Percentiles rank a stretch among this genome's conserved stretches.
Conservation (phyloP, 345 rosid genomes). For the Euphorbia peplus region DNA sequence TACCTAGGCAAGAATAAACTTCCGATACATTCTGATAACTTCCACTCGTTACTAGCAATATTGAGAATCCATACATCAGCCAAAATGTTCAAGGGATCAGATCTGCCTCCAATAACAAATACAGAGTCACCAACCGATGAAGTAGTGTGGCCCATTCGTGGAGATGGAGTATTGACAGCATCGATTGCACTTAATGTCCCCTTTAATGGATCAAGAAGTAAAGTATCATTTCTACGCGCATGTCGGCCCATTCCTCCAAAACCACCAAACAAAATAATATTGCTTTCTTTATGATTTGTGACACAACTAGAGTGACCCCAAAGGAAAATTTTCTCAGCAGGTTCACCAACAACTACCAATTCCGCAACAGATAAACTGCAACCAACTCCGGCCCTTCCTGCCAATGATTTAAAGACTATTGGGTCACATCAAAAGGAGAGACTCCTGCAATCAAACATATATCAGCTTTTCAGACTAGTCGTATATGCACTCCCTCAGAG, state of each 20-base stretch:
- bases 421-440: constrained; percentile 53
- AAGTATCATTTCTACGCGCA: constrained; percentile 70
- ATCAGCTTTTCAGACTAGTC: constrained; percentile 29
- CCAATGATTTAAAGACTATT: constrained; percentile 68
- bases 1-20: constrained; percentile 67
- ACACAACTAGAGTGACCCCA: constrained; percentile 88
- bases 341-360: constrained; percentile 51
- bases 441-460: constrained; percentile 60
- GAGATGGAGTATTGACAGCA: constrained; percentile 49
- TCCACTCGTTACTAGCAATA: constrained; percentile 52
- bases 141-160: constrained; percentile 81
- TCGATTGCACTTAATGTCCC: constrained; percentile 45
- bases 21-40: constrained; percentile 47
- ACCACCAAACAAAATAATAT: constrained; percentile 75
- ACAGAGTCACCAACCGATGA: constrained; percentile 58
- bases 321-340: constrained; percentile 70
- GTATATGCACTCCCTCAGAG: constrained; percentile 3
- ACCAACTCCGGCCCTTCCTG: constrained; percentile 46
- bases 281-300: constrained; percentile 23
- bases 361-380: constrained; percentile 36
- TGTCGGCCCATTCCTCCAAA: constrained; percentile 94
- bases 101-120: constrained; percentile 84
- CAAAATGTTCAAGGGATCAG: constrained; percentile 66
- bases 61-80: constrained; percentile 74
- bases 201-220: constrained; percentile 54